phyloP scores from a whole-genome alignment of 768 basidiomycete genomes.

The Lactarius pseudohatsudake region DNA sequence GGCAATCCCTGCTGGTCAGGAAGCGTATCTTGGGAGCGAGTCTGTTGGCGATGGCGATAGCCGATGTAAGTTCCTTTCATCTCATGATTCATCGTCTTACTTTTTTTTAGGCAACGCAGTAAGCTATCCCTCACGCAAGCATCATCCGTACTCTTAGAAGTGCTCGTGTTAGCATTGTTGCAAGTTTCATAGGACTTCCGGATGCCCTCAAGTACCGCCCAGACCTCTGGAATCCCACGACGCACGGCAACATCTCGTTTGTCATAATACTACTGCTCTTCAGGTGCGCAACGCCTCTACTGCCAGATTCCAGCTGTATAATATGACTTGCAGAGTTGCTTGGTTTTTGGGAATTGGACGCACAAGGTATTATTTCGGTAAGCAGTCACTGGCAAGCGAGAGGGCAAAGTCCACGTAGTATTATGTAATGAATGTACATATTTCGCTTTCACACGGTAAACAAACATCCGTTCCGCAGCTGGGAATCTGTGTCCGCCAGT shows the following conservation, averaged over 20 bases:
- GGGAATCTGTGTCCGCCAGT: background rate
- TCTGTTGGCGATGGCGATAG: constrained; percentile 61
- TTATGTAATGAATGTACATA: background rate
- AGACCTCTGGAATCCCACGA: constrained; percentile 64
- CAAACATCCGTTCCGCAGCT: too few relatives aligned
- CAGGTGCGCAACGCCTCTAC: constrained; percentile 44
- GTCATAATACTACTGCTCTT: constrained; percentile 54
- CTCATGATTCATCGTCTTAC: constrained; percentile 4
- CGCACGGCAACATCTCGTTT: constrained; percentile 74
- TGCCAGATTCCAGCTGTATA: background rate
- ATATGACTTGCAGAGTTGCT: constrained; percentile 33
- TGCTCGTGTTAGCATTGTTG: constrained; percentile 48
- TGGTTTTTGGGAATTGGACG: constrained; percentile 44
- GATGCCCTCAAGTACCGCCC: constrained; percentile 49
- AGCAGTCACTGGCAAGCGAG: constrained; percentile 19
- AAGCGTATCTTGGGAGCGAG: constrained; percentile 67
- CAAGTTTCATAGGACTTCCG: constrained; percentile 60
- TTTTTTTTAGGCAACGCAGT: constrained; percentile 53
- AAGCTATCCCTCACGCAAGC: constrained; percentile 8
- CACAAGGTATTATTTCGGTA: constrained; percentile 37
- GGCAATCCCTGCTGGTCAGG: constrained; percentile 61
- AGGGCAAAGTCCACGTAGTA: background rate
- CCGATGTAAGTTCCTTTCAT: constrained; percentile 54
- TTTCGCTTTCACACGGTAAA: background rate
- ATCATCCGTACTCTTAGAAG: background rate